These are phyloP conservation scores for Pythium guiyangense DNA, from an alignment of 352 stramenopile genomes.

Conservation along the genomic window DNA sequence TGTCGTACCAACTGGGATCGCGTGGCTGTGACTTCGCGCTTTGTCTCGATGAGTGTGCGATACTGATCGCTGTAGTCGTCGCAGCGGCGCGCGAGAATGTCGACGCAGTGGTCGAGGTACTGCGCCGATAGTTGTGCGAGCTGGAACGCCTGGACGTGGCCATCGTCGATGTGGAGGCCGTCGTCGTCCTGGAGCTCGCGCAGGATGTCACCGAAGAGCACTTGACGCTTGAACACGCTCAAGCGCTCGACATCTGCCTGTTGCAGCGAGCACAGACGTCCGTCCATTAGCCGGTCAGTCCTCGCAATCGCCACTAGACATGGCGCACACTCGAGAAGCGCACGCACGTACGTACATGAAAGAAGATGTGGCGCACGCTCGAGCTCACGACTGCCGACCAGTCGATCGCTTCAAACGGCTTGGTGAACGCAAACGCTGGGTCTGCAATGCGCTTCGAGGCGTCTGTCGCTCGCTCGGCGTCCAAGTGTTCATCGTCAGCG, in stretches of 20 bases:
- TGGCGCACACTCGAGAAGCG: not conserved
- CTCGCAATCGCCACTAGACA: not conserved
- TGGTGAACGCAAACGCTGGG: constrained; percentile 50
- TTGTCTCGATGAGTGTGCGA: constrained; percentile 12
- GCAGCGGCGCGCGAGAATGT: constrained; percentile 27
- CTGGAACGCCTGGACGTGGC: constrained; percentile 43
- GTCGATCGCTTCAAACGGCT: constrained; percentile 43
- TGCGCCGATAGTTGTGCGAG: constrained; percentile 58
- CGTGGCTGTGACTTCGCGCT: constrained; percentile 14
- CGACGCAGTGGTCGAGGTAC: constrained; percentile 63
- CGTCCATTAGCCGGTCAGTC: not conserved
- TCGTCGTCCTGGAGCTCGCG: constrained; percentile 45
- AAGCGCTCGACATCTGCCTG: constrained; percentile 54
- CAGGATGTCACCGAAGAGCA: constrained; percentile 51
- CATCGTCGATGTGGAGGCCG: constrained; percentile 45
- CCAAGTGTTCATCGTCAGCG: not conserved
- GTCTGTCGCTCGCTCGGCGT: not conserved
- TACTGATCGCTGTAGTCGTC: constrained; percentile 39
- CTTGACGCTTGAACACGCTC: constrained; percentile 38
- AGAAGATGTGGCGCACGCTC: constrained; percentile 61
- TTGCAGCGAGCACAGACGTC: not conserved
- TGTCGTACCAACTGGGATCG: constrained; percentile 25
- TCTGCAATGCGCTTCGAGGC: constrained; percentile 22
- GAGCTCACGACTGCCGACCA: constrained; percentile 52
- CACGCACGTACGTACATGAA: constrained; percentile 25